phyloP scores from a whole-genome alignment of 495 filamentous ascomycete genomes.

The Tuber melanosporum region DNA sequence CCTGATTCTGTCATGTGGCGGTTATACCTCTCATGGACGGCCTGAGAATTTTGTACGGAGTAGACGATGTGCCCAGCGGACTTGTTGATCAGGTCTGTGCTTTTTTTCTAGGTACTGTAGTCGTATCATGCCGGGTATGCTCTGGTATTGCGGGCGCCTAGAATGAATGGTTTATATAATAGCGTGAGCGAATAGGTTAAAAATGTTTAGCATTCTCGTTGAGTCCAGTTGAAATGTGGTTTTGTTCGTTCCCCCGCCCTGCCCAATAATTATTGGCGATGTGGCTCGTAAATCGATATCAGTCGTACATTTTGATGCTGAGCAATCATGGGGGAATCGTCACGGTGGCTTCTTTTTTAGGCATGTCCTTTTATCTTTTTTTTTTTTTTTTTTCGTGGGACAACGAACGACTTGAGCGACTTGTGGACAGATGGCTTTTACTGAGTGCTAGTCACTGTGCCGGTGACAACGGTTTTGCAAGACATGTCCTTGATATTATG shows the following conservation, averaged over 20 bases:
- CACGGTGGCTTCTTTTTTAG: conserved; percentile 37
- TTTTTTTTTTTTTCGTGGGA: conserved; percentile 19
- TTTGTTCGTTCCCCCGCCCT: neutral
- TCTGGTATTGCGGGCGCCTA: neutral
- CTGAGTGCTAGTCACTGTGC: neutral
- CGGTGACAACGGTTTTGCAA: conserved; percentile 3
- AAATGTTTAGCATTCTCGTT: neutral
- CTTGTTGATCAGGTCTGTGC: neutral
- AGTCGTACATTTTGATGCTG: neutral
- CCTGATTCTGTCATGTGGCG: neutral
- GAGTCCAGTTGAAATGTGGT: neutral
- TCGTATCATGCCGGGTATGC: neutral
- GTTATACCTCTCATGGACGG: neutral
- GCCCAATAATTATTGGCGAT: neutral
- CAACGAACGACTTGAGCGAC: neutral
- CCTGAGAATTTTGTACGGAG: neutral
- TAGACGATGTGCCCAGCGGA: neutral
- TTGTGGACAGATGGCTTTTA: conserved; percentile 6
- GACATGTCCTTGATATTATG: neutral
- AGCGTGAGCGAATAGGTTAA: neutral
- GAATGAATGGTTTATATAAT: neutral
- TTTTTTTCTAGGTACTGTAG: neutral
- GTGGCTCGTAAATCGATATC: neutral
- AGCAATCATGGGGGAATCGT: conserved; percentile 22
- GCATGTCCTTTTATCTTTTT: conserved; percentile 20